Evolutionary conservation across 2,329 filamentous ascomycete genomes (phyloP).

Genomic region (Neopestalotiopsis sp.): DNA sequence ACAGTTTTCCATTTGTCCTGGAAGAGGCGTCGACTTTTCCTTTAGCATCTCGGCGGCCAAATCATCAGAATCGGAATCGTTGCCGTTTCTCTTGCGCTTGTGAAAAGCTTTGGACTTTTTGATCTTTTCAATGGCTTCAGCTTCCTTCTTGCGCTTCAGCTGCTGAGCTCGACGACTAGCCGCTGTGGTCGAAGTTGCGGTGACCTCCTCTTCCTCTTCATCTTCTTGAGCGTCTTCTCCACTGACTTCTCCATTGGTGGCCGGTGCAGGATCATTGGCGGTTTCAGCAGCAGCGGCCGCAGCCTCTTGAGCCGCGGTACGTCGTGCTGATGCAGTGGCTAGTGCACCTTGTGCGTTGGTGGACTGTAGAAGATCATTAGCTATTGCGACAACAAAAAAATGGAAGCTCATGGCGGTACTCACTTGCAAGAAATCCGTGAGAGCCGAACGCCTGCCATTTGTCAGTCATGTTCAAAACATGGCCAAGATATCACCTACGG

Average conservation of each 20-base stretch:
- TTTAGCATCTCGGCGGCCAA: conserved; percentile 55
- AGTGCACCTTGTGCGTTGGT: conserved; percentile 23
- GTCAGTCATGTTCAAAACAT: background rate
- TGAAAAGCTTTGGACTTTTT: conserved; percentile 65
- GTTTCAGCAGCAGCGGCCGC: conserved; percentile 19
- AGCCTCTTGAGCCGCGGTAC: conserved; percentile 13
- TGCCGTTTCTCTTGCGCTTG: conserved; percentile 50
- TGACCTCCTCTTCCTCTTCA: conserved; percentile 23
- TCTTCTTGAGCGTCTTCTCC: conserved; percentile 15
- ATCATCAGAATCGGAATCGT: conserved; percentile 50
- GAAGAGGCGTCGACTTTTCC: conserved; percentile 58
- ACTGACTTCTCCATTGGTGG: background rate
- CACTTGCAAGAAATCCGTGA: conserved; percentile 35
- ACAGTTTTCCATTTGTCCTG: conserved; percentile 89
- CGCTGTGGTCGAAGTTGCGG: conserved; percentile 18
- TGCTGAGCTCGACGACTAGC: background rate
- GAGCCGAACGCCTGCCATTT: conserved; percentile 29
- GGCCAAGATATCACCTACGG: conserved; percentile 24
- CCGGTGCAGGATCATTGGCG: conserved; percentile 8
- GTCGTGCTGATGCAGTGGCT: conserved; percentile 26
- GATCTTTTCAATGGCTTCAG: conserved; percentile 64
- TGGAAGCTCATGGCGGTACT: background rate
- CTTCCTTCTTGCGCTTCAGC: conserved; percentile 54
- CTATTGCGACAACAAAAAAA: background rate
- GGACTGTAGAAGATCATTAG: background rate